Conservation (phyloP, 768 basidiomycete species). For the Pholiota molesta region DNA sequence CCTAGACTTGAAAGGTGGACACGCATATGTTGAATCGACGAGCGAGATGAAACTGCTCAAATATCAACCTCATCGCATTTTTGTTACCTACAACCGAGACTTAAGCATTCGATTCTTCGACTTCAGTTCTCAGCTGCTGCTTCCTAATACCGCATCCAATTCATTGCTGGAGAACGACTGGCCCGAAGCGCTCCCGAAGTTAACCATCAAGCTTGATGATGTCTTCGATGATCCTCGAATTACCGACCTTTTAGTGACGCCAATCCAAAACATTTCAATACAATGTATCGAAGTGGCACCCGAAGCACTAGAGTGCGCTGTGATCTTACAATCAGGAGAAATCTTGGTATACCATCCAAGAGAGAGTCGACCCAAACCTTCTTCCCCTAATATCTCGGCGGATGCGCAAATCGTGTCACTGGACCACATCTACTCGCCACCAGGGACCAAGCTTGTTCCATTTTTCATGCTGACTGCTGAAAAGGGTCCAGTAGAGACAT, state of each 20-base stretch:
- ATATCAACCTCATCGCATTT: constrained; percentile 66
- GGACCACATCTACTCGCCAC: constrained; percentile 45
- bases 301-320: constrained; percentile 59
- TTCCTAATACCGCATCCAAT: constrained; percentile 35
- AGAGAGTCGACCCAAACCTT: constrained; percentile 19
- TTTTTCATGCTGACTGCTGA: constrained; percentile 57
- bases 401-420: constrained; percentile 59
- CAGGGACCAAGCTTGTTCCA: constrained; percentile 55
- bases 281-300: constrained; percentile 50
- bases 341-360: constrained; percentile 53
- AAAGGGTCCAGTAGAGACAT: constrained; percentile 51
- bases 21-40: constrained; percentile 57
- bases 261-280: constrained; percentile 31
- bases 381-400: constrained; percentile 21
- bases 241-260: constrained; percentile 26
- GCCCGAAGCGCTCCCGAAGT: constrained; percentile 61
- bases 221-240: constrained; percentile 51
- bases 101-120: constrained; percentile 75
- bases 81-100: constrained; percentile 67
- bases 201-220: constrained; percentile 59
- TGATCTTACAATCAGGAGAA: constrained; percentile 59
- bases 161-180: constrained; percentile 62
- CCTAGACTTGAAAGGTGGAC: constrained; percentile 52
- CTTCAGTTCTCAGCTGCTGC: constrained; percentile 67
- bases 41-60: constrained; percentile 60